Evolutionary conservation across 192 early-diverging fungal species (phyloP), one percentile per base, ranked within the genome.

Genomic region (Backusella liffmaniae): DNA sequence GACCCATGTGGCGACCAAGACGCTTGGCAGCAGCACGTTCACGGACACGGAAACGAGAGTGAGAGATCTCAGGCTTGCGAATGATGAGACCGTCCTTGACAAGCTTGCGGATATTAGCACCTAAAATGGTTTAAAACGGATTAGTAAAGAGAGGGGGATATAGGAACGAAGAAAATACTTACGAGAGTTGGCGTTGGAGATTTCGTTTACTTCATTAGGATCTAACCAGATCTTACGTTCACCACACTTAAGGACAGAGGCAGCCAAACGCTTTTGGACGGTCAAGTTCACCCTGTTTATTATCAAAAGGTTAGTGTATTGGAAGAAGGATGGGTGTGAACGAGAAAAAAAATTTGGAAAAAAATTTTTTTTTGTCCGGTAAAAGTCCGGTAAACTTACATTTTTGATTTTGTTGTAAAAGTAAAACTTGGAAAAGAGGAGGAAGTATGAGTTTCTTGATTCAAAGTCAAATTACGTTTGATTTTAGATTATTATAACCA

Each of bases 171-270:
- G 18, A 72, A 62, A 10, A 13, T 39, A 93, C 93, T 93, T 88
- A 94, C 97, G 95, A 83, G 97, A 98, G 93, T 99, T 98, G 87
- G 96, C 97, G 82, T 93, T 96, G 79, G 94, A 86, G 82, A 99
- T 96, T 86, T 96, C 96, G 76, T 86, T 92, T 77, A 91, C 89
- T 90, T 99, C 96, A 86, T 95, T 95, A 74, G 97, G 97, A 90
- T 99, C 97, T 67, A 99, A 87, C 97, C 97, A 99, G 83, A 99
- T 90, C 92, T 99, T 99, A 84, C 97, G 91, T 91, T 99, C 74
- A 83, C 97, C 97, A 88, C 96, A 98, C 87, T 95, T 95, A 83
- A 99, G 92, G 84, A 99, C 95, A 86, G 94, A 92, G 78, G 97
- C 92, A 73, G 97, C 97, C 77, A 99, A 90, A 77, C 96, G 92